phyloP scores from a whole-genome alignment of 208 protist genomes.

The Crithidia expoeki region DNA sequence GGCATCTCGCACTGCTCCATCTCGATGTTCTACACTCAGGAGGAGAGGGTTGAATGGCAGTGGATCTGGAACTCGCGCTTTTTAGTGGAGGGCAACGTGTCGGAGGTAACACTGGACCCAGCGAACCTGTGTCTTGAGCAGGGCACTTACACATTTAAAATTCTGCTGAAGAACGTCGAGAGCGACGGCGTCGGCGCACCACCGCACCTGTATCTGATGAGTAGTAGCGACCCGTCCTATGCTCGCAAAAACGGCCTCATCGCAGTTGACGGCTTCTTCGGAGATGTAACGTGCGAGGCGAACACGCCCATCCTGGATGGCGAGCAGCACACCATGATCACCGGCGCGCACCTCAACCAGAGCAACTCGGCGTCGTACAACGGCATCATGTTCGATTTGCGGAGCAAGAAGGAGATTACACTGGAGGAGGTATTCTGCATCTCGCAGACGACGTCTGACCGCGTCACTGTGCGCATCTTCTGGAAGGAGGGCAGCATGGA shows the following conservation, averaged over 20 bases:
- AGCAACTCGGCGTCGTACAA: slow-evolving; percentile 88
- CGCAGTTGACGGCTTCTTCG: slow-evolving; percentile 52
- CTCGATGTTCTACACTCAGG: slow-evolving; percentile 32
- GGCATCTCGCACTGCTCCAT: slow-evolving; percentile 40
- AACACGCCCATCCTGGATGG: slow-evolving; percentile 49
- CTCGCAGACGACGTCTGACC: slow-evolving; percentile 76
- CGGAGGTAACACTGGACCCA: slow-evolving; percentile 36
- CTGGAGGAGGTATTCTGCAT: slow-evolving; percentile 91
- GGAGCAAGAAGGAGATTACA: slow-evolving; percentile 77
- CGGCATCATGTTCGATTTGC: slow-evolving; percentile 93
- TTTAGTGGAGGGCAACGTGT: slow-evolving; percentile 36
- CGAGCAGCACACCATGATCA: slow-evolving; percentile 71
- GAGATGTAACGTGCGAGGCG: slow-evolving; percentile 50
- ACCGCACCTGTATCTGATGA: slow-evolving; percentile 28
- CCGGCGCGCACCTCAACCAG: slow-evolving; percentile 72
- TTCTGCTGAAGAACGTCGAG: slow-evolving; percentile 40
- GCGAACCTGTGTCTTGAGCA: slow-evolving; percentile 34
- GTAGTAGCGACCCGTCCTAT: slow-evolving; percentile 36
- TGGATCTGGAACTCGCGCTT: slow-evolving; percentile 68
- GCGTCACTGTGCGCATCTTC: slow-evolving; percentile 82
- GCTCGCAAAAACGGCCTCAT: slow-evolving; percentile 52
- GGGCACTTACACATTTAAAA: slow-evolving; percentile 41
- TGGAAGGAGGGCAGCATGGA: slow-evolving; percentile 91
- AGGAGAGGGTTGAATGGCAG: slow-evolving; percentile 31
- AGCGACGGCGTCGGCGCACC: slow-evolving; percentile 32